Conservation (phyloP, 257 asterid species). For the Anisodus acutangulus region DNA sequence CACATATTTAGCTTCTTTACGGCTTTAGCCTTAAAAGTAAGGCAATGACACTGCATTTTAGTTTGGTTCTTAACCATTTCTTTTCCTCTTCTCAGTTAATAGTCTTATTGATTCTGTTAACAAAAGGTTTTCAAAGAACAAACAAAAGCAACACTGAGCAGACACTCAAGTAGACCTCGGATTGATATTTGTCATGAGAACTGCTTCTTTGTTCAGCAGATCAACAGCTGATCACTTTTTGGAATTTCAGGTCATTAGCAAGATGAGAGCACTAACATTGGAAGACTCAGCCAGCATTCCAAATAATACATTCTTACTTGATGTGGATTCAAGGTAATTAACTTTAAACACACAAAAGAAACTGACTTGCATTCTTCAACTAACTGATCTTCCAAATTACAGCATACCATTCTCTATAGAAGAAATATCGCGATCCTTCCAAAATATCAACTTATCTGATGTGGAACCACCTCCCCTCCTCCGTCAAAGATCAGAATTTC, state of each 20-base stretch:
- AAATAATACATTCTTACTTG: conserved; percentile 86
- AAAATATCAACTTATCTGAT: conserved; percentile 57
- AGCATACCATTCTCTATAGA: conserved; percentile 95
- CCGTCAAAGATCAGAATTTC: conserved; percentile 88
- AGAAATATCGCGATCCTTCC: conserved; percentile 78
- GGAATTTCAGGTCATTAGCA: conserved; percentile 61
- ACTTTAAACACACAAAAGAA: conserved; percentile 18
- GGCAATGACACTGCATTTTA: background rate
- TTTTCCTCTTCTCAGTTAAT: background rate
- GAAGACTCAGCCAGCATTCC: conserved; percentile 82
- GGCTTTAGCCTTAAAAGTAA: background rate
- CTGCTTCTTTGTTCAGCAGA: conserved; percentile 14
- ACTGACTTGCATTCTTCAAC: conserved; percentile 6
- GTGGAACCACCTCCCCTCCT: conserved; percentile 87
- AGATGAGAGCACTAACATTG: conserved; percentile 70
- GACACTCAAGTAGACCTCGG: background rate
- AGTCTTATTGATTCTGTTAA: background rate
- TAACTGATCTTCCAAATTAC: conserved; percentile 46
- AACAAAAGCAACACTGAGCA: background rate
- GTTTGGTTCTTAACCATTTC: conserved; percentile 1
- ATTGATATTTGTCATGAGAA: background rate
- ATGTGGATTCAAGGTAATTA: conserved; percentile 80
- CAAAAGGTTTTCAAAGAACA: background rate
- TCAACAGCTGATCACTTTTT: conserved; percentile 32
- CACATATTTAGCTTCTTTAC: background rate